phyloP scores from a whole-genome alignment of 2,329 filamentous ascomycete species.

The Erysiphe neolycopersici region DNA sequence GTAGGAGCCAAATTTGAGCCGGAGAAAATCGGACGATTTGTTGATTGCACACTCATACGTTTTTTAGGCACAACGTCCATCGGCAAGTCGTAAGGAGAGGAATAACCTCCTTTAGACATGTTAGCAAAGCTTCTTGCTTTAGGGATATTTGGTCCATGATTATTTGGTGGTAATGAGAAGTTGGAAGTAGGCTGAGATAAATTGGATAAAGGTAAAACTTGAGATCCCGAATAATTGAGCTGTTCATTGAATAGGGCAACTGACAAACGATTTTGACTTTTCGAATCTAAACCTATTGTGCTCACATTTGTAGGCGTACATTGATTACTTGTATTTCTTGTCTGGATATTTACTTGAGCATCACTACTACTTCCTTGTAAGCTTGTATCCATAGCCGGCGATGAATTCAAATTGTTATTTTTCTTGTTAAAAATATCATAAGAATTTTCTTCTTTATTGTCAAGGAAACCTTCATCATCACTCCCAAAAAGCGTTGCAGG shows the following conservation, averaged over 20 bases:
- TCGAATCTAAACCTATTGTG: not conserved
- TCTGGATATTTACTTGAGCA: not conserved
- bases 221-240: not conserved
- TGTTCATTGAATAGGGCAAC: not conserved
- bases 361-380: conserved; percentile 10
- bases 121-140: conserved; percentile 66
- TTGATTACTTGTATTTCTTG: conserved; percentile 7
- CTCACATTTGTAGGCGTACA: conserved; percentile 9
- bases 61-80: conserved; percentile 56
- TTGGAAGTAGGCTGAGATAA: conserved; percentile 2
- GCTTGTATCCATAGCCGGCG: conserved; percentile 10
- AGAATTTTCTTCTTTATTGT: conserved; percentile 19
- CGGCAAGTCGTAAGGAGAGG: conserved; percentile 83
- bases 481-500: conserved; percentile 45
- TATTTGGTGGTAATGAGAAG: conserved; percentile 9
- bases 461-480: conserved; percentile 64
- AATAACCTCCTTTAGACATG: conserved; percentile 75
- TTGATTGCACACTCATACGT: conserved; percentile 26
- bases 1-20: conserved; percentile 4
- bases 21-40: conserved; percentile 2
- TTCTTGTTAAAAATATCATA: conserved; percentile 7
- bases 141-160: conserved; percentile 18
- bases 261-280: not conserved
- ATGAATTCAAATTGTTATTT: conserved; percentile 8
- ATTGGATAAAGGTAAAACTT: not conserved